Evolutionary conservation across 2,329 filamentous ascomycete species (phyloP), one percentile per base, ranked within the genome.

Genomic region (Epichloe coenophiala): DNA sequence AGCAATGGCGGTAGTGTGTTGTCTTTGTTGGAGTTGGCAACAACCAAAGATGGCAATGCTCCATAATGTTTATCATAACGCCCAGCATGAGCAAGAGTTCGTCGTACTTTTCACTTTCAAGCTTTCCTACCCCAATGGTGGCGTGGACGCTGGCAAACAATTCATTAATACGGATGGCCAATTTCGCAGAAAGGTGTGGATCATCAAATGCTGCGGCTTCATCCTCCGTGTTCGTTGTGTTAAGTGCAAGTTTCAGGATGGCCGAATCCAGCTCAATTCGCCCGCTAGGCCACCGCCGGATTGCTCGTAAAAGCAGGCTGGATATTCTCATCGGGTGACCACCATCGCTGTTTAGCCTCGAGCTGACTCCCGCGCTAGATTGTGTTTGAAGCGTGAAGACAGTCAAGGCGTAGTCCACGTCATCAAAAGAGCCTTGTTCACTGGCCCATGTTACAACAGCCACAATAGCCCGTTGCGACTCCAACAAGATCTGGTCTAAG

Each of bases 21-120:
- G 4, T 31, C 9, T 11, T 31, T 31, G 3, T 31, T 31, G 27
- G 27, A 31, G 27, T 31, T 31, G 8, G 27, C 27, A 31, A 31
- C 27, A 31, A 31, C 27, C 8, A 31, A 31, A 31, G 9, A 31
- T 9, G 8, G 60, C 82, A 88, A 61, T 88, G 83, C 63, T 95
- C 89, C 8, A 87, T 79, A 50, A 96, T 77, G 60, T 96, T 96
- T 65, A 95, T 95, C 66, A 91, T 78, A 21, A 88, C 80, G 0
- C 88, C 90, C 39, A 95, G 71, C 48, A 86, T 77, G 41, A 96
- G 74, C 46, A 95, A 78, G 13, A 95, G 73, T 45, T 80, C 76
- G 57, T 95, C 84, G 49, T 90, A 69, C 1, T 74, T 67, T 21
- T 71, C 70, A 2, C 69, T 66, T 11, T 72, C 64, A 49, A 78